Base-by-base conservation (phyloP, 495 filamentous ascomycete genomes). In the Penicillium atrosanguineum region DNA sequence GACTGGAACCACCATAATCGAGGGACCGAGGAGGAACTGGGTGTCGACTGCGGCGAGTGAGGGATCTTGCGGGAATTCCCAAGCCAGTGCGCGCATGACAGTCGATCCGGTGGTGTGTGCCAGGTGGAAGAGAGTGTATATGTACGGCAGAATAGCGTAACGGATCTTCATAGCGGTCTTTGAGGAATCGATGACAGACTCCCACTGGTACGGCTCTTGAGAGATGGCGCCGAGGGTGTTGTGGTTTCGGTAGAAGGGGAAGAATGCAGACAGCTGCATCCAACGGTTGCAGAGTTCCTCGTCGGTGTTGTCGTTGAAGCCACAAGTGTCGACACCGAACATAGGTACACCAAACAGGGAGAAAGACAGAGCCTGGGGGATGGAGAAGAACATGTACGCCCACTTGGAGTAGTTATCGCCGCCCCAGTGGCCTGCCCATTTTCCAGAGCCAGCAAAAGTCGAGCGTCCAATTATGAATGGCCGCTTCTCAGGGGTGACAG, bases 231-330 rank as follows among this genome's bases (percentile, higher is more conserved):
- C 74, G 18, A 86, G 71, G 3, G 72, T 73, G 63, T 93, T 91
- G 73, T 95, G 90, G 67, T 93, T 93, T 4, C 89, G 81, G 68
- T 92, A 95, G 73, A 94, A 95, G 6, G 89, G 88, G 73, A 92
- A 91, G 75, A 95, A 94, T 19, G 90, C 89, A 1, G 76, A 80
- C 1, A 95, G 79, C 67, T 90, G 86, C 88, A 92, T 93, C 90
- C 90, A 95, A 7, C 90, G 81, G 48, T 82, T 82, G 64, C 90
- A 95, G 11, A 95, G 81, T 64, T 94, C 88, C 55, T 82, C 78
- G 54, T 86, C 83, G 0, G 79, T 72, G 59, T 94, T 90, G 26
- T 82, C 82, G 23, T 72, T 76, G 73, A 94, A 95, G 11, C 90
- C 90, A 62, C 90, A 94, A 8, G 87, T 87, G 54, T 91, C 89